Evolutionary conservation across 192 early-diverging fungal genomes (phyloP).

Genomic region (Entophlyctis helioformis): DNA sequence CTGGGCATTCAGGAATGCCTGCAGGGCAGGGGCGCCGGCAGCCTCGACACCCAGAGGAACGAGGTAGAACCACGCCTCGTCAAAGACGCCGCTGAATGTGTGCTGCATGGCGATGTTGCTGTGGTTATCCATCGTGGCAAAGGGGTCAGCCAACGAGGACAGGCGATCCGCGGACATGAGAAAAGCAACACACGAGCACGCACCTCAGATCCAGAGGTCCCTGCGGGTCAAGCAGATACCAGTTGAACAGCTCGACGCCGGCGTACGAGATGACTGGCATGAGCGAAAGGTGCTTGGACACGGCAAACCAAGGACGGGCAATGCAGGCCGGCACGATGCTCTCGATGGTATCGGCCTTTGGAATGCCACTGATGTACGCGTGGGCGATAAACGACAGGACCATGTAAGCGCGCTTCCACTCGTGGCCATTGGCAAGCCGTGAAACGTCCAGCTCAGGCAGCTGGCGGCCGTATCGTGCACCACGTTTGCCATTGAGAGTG

Average conservation of each 20-base stretch:
- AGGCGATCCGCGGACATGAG: no score
- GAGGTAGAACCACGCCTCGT: conserved; percentile 96
- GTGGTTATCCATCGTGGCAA: no score
- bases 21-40: conserved; percentile 53
- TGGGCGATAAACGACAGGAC: conserved; percentile 82
- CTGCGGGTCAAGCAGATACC: conserved; percentile 67
- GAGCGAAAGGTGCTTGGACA: conserved; percentile 63
- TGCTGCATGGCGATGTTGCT: conserved; percentile 72
- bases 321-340: conserved; percentile 62
- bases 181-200: no score
- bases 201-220: conserved; percentile 64
- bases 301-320: conserved; percentile 72
- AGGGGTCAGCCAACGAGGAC: no score
- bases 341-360: neutral
- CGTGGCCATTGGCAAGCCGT: conserved; percentile 44
- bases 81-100: conserved; percentile 75
- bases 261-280: conserved; percentile 83
- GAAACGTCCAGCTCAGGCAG: conserved; percentile 61
- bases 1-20: conserved; percentile 58
- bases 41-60: conserved; percentile 82
- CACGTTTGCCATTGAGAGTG: no score
- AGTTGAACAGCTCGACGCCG: conserved; percentile 85
- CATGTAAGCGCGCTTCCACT: conserved; percentile 77
- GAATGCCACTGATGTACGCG: conserved; percentile 48
- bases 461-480: no score